Evolutionary conservation across 345 rosid genomes (phyloP).

Genomic region (Camelina sativa): DNA sequence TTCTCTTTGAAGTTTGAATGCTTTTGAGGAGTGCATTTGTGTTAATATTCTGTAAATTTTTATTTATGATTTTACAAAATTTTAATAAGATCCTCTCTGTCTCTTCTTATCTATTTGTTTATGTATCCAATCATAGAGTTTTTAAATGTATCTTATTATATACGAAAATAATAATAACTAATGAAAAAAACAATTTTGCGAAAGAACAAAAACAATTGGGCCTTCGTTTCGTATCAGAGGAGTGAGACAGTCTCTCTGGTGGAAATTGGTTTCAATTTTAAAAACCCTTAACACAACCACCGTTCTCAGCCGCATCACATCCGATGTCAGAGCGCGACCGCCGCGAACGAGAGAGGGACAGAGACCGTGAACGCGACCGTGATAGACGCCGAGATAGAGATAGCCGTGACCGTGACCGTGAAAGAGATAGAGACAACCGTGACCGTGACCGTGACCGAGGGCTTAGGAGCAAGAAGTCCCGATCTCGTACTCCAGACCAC

Average conservation of each 20-base stretch:
- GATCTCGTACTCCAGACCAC: constrained; percentile 73
- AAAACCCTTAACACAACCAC: constrained; percentile 25
- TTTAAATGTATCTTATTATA: no score
- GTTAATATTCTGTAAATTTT: constrained; percentile 41
- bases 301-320: constrained; percentile 27
- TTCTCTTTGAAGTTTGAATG: constrained; percentile 36
- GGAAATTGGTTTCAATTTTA: background rate
- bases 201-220: background rate
- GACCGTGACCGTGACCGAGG: constrained; percentile 57
- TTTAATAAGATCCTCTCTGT: background rate
- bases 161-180: no score
- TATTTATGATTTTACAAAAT: constrained; percentile 21
- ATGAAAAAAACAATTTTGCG: no score
- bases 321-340: constrained; percentile 54
- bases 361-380: constrained; percentile 54
- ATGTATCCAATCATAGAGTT: no score
- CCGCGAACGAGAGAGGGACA: constrained; percentile 49
- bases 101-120: background rate
- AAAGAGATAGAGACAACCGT: constrained; percentile 45
- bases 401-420: constrained; percentile 52
- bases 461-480: constrained; percentile 60
- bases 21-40: constrained; percentile 38
- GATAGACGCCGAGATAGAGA: constrained; percentile 59
- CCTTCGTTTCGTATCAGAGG: background rate
- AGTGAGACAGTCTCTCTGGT: background rate